Evolutionary conservation across 1,139 yeast species (phyloP).

Genomic region (Zygosaccharomyces pseudobailii): DNA sequence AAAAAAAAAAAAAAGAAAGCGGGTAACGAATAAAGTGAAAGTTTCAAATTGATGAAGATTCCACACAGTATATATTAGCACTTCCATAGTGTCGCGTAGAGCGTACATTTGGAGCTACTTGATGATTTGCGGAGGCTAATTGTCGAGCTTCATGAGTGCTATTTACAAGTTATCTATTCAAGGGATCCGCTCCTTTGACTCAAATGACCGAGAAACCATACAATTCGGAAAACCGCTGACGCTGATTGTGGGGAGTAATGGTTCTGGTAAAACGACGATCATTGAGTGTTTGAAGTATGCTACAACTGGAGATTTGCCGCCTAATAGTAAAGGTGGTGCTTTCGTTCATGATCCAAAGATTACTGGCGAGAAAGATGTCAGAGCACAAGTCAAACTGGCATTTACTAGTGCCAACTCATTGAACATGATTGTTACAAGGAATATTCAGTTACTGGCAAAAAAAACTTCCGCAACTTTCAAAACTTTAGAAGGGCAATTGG

Average conservation of each 20-base stretch:
- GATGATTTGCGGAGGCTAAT: background rate
- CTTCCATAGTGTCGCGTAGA: too few species aligned
- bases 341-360: constrained; percentile 91
- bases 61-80: background rate
- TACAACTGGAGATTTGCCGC: constrained; percentile 94
- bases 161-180: constrained; percentile 75
- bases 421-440: constrained; percentile 80
- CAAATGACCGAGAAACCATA: constrained; percentile 75
- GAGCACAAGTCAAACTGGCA: constrained; percentile 88
- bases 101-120: background rate
- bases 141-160: constrained; percentile 50
- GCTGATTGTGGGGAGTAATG: constrained; percentile 92
- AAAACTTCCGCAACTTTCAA: constrained; percentile 70
- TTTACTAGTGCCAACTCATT: constrained; percentile 69
- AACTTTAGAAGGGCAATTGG: constrained; percentile 84
- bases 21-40: background rate
- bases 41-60: background rate
- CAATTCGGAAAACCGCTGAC: constrained; percentile 90
- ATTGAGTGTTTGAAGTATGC: constrained; percentile 92
- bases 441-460: constrained; percentile 67
- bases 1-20: background rate
- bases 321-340: constrained; percentile 94
- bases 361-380: constrained; percentile 68
- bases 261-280: constrained; percentile 97
- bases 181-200: constrained; percentile 88